phyloP scores from a whole-genome alignment of 139 green algal species.

The Diplosphaera chodatii region DNA sequence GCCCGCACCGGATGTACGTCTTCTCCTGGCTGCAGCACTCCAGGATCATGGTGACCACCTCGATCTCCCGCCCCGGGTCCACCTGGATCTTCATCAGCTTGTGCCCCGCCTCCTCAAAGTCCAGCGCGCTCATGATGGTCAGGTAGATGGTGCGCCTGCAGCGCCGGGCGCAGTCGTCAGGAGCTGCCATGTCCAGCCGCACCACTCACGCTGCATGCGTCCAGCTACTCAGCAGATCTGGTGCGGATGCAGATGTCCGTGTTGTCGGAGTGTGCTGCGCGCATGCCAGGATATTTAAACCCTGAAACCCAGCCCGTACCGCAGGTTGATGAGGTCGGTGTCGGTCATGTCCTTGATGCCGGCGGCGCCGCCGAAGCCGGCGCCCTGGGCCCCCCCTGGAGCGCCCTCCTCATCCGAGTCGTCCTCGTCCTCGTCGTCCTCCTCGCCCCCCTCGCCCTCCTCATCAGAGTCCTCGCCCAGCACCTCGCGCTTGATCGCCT shows the following conservation, averaged over 20 bases:
- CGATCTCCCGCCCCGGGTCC: slow-evolving; percentile 59
- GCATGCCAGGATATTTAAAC: no score
- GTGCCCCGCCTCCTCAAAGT: slow-evolving; percentile 99
- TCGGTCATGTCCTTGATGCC: slow-evolving; percentile 65
- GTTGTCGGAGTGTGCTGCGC: no score
- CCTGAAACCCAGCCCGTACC: slow-evolving; percentile 14
- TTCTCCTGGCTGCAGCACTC: slow-evolving; percentile 90
- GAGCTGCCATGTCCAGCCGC: no score
- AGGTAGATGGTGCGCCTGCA: slow-evolving; percentile 93
- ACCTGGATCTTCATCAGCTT: slow-evolving; percentile 97
- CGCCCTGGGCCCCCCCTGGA: background rate
- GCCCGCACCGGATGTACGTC: slow-evolving; percentile 42
- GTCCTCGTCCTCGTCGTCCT: slow-evolving; percentile 17
- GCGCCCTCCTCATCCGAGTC: slow-evolving; percentile 27
- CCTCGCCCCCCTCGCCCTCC: slow-evolving; percentile 39
- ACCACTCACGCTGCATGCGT: no score
- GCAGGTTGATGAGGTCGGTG: slow-evolving; percentile 94
- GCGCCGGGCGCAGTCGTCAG: no score
- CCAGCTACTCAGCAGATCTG: no score
- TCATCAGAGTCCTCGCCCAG: slow-evolving; percentile 70
- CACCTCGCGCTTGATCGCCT: slow-evolving; percentile 78
- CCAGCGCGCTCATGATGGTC: slow-evolving; percentile 94
- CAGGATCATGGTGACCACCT: slow-evolving; percentile 94
- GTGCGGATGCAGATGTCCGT: no score
- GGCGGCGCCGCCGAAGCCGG: slow-evolving; percentile 1